phyloP scores from a whole-genome alignment of 225 moss, liverwort and hornwort species.

The Pseudisothecium myosuroides region DNA sequence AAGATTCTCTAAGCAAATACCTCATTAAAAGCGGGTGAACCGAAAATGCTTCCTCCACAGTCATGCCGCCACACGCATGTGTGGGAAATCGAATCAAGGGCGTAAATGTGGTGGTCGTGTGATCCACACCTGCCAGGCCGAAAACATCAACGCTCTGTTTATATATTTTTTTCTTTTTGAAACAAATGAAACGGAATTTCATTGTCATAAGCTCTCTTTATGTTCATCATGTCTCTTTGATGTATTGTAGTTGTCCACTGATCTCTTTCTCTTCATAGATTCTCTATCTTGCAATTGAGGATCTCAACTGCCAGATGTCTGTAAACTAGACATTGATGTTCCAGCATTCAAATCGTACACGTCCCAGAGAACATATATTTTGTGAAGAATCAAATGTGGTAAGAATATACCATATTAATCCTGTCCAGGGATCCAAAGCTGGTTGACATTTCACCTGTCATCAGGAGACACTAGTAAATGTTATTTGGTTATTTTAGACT shows the following conservation, averaged over 20 bases:
- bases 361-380: background rate
- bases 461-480: background rate
- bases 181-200: no score
- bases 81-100: constrained; percentile 12
- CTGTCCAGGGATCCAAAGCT: constrained; percentile 28
- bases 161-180: no score
- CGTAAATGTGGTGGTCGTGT: constrained; percentile 34
- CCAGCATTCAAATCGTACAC: background rate
- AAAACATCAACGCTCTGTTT: background rate
- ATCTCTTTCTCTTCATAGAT: background rate
- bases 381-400: background rate
- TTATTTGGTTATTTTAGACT: background rate
- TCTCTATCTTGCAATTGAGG: background rate
- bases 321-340: background rate
- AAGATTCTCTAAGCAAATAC: background rate
- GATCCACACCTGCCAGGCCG: constrained; percentile 33
- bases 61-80: constrained; percentile 21
- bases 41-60: constrained; percentile 36
- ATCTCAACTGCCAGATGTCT: background rate
- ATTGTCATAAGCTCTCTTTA: no score
- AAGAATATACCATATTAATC: constrained; percentile 26
- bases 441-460: constrained; percentile 44
- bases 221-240: background rate
- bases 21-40: constrained; percentile 32
- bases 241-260: background rate